Percentiles rank a stretch among this genome's conserved stretches.
phyloP scores from a whole-genome alignment of 257 asterid genomes.

The Coffea canephora region DNA sequence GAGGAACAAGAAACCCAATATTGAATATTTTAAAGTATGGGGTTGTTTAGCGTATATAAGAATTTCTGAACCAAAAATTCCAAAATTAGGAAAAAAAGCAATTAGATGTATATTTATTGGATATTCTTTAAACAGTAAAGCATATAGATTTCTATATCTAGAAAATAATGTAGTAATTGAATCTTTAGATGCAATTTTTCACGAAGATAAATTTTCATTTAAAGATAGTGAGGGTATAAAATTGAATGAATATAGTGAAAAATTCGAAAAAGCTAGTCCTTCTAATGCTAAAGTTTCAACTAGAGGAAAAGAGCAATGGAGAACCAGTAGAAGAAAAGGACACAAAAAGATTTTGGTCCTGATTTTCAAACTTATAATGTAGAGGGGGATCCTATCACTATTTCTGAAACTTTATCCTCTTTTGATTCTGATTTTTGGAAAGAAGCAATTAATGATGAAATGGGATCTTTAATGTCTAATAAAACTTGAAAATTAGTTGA shows the following conservation, averaged over 20 bases:
- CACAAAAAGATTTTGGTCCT: background rate
- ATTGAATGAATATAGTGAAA: too few relatives aligned
- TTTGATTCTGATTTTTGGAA: background rate
- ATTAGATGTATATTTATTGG: background rate
- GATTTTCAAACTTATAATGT: too few relatives aligned
- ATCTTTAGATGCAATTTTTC: background rate
- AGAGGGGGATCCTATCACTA: too few relatives aligned
- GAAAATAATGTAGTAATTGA: background rate
- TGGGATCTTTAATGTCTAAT: background rate
- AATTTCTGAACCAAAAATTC: background rate
- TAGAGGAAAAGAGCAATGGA: too few relatives aligned
- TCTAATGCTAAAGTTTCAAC: too few relatives aligned
- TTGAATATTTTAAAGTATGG: background rate
- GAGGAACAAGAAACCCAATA: background rate
- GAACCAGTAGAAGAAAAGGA: background rate
- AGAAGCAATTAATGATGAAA: background rate
- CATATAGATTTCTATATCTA: too few relatives aligned
- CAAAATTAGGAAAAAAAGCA: background rate
- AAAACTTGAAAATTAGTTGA: too few relatives aligned
- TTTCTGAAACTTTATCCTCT: background rate
- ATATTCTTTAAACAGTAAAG: too few relatives aligned
- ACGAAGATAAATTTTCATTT: background rate
- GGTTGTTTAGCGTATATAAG: background rate
- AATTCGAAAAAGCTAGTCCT: too few relatives aligned
- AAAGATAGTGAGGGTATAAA: too few relatives aligned